These are phyloP conservation scores for Diplodia sapinea DNA, from an alignment of 2,329 filamentous ascomycete genomes.

Conservation along the genomic window DNA sequence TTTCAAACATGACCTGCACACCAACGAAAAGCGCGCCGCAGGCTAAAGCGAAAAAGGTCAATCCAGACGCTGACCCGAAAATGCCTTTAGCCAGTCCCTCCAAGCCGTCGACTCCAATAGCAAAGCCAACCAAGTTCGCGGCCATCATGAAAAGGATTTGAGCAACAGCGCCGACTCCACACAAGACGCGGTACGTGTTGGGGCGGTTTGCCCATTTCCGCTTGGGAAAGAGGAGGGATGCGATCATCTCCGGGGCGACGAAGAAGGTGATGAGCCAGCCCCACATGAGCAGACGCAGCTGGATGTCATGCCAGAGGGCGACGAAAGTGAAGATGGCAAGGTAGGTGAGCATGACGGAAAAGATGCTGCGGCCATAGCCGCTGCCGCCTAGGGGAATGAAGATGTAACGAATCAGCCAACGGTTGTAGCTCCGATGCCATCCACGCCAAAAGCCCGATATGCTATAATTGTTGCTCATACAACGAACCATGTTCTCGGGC, in stretches of 20 bases:
- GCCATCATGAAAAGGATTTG: slow-evolving; percentile 96
- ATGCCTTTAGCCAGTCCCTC: slow-evolving; percentile 77
- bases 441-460: slow-evolving; percentile 91
- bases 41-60: slow-evolving; percentile 73
- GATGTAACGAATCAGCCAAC: slow-evolving; percentile 92
- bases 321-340: slow-evolving; percentile 93
- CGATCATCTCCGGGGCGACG: slow-evolving; percentile 85
- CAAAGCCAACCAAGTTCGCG: slow-evolving; percentile 94
- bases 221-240: slow-evolving; percentile 72
- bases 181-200: slow-evolving; percentile 77
- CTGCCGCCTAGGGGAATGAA: slow-evolving; percentile 88
- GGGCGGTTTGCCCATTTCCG: slow-evolving; percentile 72
- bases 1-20: slow-evolving; percentile 95
- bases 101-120: slow-evolving; percentile 86
- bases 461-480: slow-evolving; percentile 93
- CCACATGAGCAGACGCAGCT: slow-evolving; percentile 89
- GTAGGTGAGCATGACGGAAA: slow-evolving; percentile 78
- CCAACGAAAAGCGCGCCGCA: slow-evolving; percentile 81
- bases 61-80: slow-evolving; percentile 74
- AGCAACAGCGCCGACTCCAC: slow-evolving; percentile 77
- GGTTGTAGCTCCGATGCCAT: slow-evolving; percentile 95
- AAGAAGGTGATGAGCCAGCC: slow-evolving; percentile 96
- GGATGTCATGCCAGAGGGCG: slow-evolving; percentile 96
- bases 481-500: slow-evolving; percentile 97
- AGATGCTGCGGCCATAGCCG: slow-evolving; percentile 57